phyloP scores from a whole-genome alignment of 1,284 basidiomycete genomes.

The Limonomyces culmigenus region DNA sequence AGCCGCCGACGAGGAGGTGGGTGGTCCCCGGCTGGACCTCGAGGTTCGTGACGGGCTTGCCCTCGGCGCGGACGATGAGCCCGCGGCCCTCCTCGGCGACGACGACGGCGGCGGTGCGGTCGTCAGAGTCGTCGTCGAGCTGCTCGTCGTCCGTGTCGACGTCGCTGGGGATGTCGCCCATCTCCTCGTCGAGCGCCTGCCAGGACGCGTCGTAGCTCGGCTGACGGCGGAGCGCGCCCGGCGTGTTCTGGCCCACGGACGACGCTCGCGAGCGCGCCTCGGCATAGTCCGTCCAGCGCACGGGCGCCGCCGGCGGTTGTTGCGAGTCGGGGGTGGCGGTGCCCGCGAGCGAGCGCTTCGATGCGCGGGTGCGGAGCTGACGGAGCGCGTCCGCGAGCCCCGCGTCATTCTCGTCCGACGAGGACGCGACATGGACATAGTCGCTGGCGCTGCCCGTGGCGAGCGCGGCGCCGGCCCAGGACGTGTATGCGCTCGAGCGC shows the following conservation, averaged over 20 bases:
- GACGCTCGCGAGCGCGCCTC: conserved; percentile 51
- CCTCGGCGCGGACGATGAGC: conserved; percentile 57
- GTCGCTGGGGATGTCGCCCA: conserved; percentile 51
- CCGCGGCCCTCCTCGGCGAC: conserved; percentile 71
- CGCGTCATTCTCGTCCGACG: conserved; percentile 33
- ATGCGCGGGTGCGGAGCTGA: conserved; percentile 30
- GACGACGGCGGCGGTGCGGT: conserved; percentile 57
- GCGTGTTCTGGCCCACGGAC: conserved; percentile 30
- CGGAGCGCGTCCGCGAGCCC: conserved; percentile 30
- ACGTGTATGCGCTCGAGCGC: conserved; percentile 61
- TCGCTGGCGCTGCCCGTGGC: conserved; percentile 37
- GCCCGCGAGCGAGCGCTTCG: conserved; percentile 22
- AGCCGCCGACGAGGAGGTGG: conserved; percentile 71
- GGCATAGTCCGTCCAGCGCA: conserved; percentile 47
- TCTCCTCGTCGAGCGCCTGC: conserved; percentile 56
- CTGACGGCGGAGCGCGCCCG: conserved; percentile 33
- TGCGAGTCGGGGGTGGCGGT: background rate
- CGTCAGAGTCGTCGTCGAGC: conserved; percentile 34
- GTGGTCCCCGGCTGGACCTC: conserved; percentile 67
- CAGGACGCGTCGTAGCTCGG: conserved; percentile 59
- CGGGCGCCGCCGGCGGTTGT: background rate
- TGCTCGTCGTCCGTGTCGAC: conserved; percentile 55
- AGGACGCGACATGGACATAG: conserved; percentile 46
- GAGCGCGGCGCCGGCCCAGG: conserved; percentile 36
- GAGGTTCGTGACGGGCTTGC: conserved; percentile 38